These are phyloP conservation scores for Pilatotrama ljubarskyi DNA, from an alignment of 768 basidiomycete genomes.

Conservation along the genomic window DNA sequence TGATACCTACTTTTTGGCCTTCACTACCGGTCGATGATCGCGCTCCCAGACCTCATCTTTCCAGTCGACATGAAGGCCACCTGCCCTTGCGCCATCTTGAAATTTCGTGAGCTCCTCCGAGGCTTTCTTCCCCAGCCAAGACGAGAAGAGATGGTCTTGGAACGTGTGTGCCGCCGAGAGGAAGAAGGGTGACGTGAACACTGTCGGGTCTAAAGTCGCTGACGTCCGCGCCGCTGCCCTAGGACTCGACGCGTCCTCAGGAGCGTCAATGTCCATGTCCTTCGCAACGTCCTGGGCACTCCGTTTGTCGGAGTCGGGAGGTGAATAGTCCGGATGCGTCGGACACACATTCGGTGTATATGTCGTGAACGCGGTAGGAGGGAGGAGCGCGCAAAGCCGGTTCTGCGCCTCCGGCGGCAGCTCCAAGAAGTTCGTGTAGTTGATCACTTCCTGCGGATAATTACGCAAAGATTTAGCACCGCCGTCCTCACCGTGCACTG, in stretches of 20 bases:
- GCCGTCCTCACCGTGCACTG: background rate
- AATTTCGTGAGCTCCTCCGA: conserved; percentile 43
- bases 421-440: conserved; percentile 26
- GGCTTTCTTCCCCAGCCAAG: conserved; percentile 50
- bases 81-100: conserved; percentile 43
- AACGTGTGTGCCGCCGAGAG: conserved; percentile 55
- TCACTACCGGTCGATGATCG: conserved; percentile 35
- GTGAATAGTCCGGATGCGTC: conserved; percentile 27
- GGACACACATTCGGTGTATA: conserved; percentile 22
- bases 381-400: conserved; percentile 29
- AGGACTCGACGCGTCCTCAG: background rate
- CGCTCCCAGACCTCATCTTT: conserved; percentile 64
- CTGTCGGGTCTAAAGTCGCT: conserved; percentile 34
- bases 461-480: background rate
- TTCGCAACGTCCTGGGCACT: background rate
- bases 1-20: background rate
- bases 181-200: conserved; percentile 56
- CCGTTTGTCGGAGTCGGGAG: background rate
- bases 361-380: conserved; percentile 31
- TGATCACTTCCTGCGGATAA: conserved; percentile 23
- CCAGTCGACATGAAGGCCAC: conserved; percentile 55
- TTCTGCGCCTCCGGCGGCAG: conserved; percentile 30
- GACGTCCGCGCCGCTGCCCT: background rate
- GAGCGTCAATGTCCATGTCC: conserved; percentile 19
- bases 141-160: conserved; percentile 58